These are phyloP conservation scores for Leccinum proximum DNA, from an alignment of 1,284 basidiomycete genomes.

Conservation along the genomic window DNA sequence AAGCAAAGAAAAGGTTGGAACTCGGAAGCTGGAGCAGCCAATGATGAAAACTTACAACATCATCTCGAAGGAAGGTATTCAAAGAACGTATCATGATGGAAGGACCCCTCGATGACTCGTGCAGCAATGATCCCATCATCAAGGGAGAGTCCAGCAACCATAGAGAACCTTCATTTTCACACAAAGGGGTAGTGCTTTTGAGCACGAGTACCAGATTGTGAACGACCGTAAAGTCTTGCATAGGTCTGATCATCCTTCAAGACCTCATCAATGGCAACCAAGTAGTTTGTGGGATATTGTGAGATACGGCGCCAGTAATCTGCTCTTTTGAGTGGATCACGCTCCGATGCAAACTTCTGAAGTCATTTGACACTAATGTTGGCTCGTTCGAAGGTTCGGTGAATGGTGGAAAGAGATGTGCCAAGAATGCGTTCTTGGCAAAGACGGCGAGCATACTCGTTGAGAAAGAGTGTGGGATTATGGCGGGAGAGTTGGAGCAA, in stretches of 20 bases:
- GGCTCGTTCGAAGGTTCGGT: background rate
- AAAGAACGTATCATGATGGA: background rate
- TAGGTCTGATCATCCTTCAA: background rate
- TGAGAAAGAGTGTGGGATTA: background rate
- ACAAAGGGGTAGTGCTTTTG: background rate
- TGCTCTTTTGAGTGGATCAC: background rate
- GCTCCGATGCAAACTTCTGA: background rate
- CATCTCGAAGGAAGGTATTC: background rate
- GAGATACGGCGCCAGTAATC: background rate
- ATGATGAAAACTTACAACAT: background rate
- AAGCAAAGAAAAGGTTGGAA: background rate
- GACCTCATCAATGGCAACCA: background rate
- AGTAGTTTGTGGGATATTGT: background rate
- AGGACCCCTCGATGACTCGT: background rate
- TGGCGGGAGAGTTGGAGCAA: background rate
- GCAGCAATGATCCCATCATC: background rate
- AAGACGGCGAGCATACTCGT: background rate
- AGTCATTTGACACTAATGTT: background rate
- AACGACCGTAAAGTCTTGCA: background rate
- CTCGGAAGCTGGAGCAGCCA: background rate
- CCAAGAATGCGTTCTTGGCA: background rate
- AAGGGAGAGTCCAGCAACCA: background rate
- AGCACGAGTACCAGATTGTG: background rate
- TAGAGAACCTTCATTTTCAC: background rate
- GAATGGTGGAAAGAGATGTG: background rate